Evolutionary conservation across 2,329 filamentous ascomycete species (phyloP), one percentile per base, ranked within the genome.

Genomic region (Chaetomium sp.): DNA sequence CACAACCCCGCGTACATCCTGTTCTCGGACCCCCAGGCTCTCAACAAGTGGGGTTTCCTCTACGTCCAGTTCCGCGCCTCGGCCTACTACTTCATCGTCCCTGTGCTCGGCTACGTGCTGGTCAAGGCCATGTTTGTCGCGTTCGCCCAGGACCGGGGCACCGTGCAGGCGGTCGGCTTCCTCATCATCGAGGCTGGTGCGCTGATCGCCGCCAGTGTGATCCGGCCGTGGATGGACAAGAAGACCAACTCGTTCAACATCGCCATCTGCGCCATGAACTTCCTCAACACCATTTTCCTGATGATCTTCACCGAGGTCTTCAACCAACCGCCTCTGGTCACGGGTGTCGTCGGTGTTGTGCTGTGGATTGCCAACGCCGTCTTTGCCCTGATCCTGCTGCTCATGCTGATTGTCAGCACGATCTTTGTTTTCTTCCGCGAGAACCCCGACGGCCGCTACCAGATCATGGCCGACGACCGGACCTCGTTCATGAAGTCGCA

Each of bases 141-240:
- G 53, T 84, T 96, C 55, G 84, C 81, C 34, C 92, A 97, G 71
- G 75, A 75, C 44, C 81, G 77, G 37, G 82, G 85, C 36, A 81
- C 82, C 4, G 84, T 86, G 19, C 91, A 96, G 72, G 89, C 90
- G 8, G 78, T 96, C 56, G 88, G 86, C 12, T 79, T 96, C 56
- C 77, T 97, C 42, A 77, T 96, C 57, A 84, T 96, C 55, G 92
- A 97, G 72, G 86, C 86, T 1, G 82, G 73, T 52, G 86, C 88
- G 64, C 79, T 97, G 55, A 87, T 96, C 64, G 84, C 75, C 27
- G 85, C 90, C 54, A 87, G 85, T 58, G 86, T 95, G 53, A 75
- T 96, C 63, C 86, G 89, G 58, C 92, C 92, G 14, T 97, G 90
- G 87, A 97, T 97, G 92, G 92, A 96, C 79, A 96, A 96, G 83